Conservation (phyloP, 305 asterid species). For the Fraxinus xanthoxyloides region DNA sequence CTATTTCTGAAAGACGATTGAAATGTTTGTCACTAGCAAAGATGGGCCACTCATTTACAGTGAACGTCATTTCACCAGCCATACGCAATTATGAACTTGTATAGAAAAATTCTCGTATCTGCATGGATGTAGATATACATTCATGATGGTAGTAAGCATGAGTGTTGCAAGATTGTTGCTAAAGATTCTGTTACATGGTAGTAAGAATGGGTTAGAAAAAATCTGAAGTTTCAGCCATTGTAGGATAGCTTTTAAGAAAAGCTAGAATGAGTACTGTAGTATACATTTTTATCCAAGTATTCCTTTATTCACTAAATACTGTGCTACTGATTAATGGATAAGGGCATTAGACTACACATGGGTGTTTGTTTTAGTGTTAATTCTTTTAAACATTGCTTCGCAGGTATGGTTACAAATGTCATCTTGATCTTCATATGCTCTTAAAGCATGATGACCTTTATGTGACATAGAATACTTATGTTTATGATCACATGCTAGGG, state of each 20-base stretch:
- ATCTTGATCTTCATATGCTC: neutral
- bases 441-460: neutral
- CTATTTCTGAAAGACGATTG: constrained; percentile 9
- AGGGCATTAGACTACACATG: neutral
- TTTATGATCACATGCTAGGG: constrained; percentile 2
- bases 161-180: constrained; percentile 1
- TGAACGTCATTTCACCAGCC: constrained; percentile 1
- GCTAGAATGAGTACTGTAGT: neutral
- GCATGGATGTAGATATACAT: neutral
- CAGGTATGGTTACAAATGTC: neutral
- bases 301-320: neutral
- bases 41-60: constrained; percentile 3
- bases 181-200: neutral
- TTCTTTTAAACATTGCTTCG: neutral
- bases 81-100: constrained; percentile 4
- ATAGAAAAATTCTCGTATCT: neutral
- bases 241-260: constrained; percentile 7
- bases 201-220: constrained; percentile 3
- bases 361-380: neutral
- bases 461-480: constrained; percentile 2
- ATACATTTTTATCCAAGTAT: neutral
- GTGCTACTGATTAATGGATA: neutral
- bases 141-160: constrained; percentile 14
- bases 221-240: neutral
- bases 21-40: neutral